Percentiles rank a stretch among this genome's conserved stretches.
Conservation (phyloP, 306 rosid genomes). For the Prunus salicina region DNA sequence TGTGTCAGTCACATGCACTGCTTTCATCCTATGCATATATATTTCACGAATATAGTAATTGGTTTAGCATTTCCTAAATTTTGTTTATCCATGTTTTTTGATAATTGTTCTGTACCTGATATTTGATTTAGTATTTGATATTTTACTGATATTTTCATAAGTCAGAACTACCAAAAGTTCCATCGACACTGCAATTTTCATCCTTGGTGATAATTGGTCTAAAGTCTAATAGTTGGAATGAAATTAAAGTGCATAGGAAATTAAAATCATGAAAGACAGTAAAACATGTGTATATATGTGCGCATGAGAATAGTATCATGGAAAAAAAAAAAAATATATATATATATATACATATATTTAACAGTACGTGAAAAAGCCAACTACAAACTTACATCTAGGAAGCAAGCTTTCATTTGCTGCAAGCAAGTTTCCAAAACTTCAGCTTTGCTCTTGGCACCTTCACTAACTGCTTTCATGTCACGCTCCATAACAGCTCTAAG, state of each 20-base stretch:
- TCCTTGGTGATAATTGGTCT: not conserved
- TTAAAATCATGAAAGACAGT: not conserved
- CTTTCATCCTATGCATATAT: not conserved
- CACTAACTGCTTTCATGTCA: constrained; percentile 86
- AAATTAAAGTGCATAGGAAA: not conserved
- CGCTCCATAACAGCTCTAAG: constrained; percentile 92
- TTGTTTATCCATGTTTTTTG: not conserved
- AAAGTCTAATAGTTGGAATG: not conserved
- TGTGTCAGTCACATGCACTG: not conserved
- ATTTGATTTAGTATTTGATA: not conserved
- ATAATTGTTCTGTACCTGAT: not conserved
- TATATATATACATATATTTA: not conserved
- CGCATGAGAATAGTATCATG: not conserved
- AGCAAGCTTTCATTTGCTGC: constrained; percentile 93
- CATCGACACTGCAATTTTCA: not conserved
- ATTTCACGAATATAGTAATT: not conserved
- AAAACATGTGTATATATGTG: not conserved
- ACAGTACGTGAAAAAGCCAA: constrained; percentile 6
- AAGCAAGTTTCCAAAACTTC: constrained; percentile 77
- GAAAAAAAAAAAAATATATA: too few species aligned
- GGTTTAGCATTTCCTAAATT: not conserved
- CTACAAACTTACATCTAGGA: constrained; percentile 76
- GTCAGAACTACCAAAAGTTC: not conserved
- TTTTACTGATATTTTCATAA: not conserved
- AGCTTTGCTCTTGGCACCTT: constrained; percentile 73